A percentile compares a stretch with the other conserved stretches of the same genome.
These are phyloP conservation scores for Echria macrotheca DNA, from an alignment of 495 filamentous ascomycete genomes.

Conservation along the genomic window DNA sequence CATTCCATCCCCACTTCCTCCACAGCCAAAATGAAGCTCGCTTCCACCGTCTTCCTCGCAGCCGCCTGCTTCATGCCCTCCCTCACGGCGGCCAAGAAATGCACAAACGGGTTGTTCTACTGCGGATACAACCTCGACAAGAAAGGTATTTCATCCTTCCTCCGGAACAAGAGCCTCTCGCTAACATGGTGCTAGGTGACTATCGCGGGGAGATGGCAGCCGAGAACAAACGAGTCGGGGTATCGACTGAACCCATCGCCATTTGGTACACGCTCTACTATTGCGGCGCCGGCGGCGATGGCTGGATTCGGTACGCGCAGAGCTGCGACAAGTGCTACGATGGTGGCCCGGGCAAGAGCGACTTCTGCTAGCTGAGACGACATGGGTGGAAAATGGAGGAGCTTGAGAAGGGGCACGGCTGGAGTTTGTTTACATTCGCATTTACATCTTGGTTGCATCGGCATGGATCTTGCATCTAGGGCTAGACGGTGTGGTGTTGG, in stretches of 20 bases:
- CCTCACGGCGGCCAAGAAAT: not conserved
- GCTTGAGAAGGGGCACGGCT: too few species aligned
- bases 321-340: constrained; percentile 3
- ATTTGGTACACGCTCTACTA: constrained; percentile 5
- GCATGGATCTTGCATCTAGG: too few species aligned
- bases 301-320: not conserved
- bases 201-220: not conserved
- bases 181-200: not conserved
- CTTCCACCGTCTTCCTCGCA: not conserved
- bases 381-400: too few species aligned
- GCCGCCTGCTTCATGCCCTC: not conserved
- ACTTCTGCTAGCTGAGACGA: too few species aligned
- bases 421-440: too few species aligned
- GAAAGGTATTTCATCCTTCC: not conserved
- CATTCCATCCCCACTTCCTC: not conserved
- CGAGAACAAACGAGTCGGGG: not conserved
- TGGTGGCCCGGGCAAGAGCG: constrained; percentile 1
- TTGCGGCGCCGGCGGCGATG: constrained; percentile 2
- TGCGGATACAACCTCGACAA: not conserved
- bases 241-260: not conserved
- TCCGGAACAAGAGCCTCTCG: not conserved
- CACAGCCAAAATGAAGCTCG: not conserved
- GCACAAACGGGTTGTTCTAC: not conserved
- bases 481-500: too few species aligned
- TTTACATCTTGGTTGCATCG: too few species aligned